Evolutionary conservation across 2,329 filamentous ascomycete species (phyloP).

Genomic region (Piedraia hortae): DNA sequence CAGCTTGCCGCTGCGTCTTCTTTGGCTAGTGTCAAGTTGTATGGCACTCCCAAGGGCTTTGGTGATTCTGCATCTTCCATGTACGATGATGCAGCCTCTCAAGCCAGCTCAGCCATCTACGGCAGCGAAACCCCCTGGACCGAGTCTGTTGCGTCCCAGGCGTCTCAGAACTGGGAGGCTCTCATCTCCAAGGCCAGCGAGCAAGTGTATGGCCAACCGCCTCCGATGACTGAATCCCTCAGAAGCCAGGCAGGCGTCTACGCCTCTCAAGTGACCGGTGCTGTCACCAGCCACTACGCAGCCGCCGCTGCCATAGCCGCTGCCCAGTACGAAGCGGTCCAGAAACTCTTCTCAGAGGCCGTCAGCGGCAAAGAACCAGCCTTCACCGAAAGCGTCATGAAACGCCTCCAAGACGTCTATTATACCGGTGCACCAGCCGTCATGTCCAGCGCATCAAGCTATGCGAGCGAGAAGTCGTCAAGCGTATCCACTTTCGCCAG

Average conservation of each 20-base stretch:
- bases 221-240: constrained; percentile 19
- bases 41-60: constrained; percentile 18
- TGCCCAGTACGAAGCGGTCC: constrained; percentile 40
- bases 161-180: constrained; percentile 34
- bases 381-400: constrained; percentile 58
- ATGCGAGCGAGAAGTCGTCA: constrained; percentile 24
- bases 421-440: constrained; percentile 33
- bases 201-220: constrained; percentile 41
- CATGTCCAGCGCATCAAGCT: constrained; percentile 21
- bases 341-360: constrained; percentile 47
- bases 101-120: constrained; percentile 18
- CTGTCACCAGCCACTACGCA: constrained; percentile 29
- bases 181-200: constrained; percentile 37
- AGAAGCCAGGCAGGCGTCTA: constrained; percentile 28
- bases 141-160: constrained; percentile 27
- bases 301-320: constrained; percentile 33
- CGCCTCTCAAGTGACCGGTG: constrained; percentile 34
- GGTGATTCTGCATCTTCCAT: constrained; percentile 5
- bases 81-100: constrained; percentile 14
- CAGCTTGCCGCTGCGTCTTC: constrained; percentile 23
- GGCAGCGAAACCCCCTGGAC: constrained; percentile 23
- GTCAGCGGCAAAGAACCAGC: constrained; percentile 50
- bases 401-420: constrained; percentile 42
- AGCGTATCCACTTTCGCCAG: constrained; percentile 26
- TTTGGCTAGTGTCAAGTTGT: constrained; percentile 17